Evolutionary conservation across 169 alveolate species (phyloP).

Genomic region (Cyclospora cayetanensis): DNA sequence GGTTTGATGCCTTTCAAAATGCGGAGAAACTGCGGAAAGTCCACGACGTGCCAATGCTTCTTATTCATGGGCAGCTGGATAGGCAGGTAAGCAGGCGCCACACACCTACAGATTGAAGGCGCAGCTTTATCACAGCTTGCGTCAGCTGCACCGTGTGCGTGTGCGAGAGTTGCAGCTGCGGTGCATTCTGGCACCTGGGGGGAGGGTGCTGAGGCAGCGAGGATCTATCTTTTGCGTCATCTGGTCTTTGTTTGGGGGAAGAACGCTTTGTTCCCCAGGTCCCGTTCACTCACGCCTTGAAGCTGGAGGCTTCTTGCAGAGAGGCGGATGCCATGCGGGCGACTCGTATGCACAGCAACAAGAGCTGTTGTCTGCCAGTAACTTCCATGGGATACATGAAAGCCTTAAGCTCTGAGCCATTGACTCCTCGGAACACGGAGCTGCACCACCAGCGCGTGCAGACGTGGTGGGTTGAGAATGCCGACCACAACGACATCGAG

Average conservation of each 20-base stretch:
- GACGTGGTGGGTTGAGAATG: slow-evolving; percentile 84
- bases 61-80: slow-evolving; percentile 52
- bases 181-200: not conserved
- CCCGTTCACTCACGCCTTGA: slow-evolving; percentile 43
- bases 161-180: not conserved
- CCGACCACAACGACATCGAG: slow-evolving; percentile 82
- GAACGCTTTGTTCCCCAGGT: not conserved
- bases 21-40: slow-evolving; percentile 75
- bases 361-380: not conserved
- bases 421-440: not conserved
- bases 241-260: not conserved
- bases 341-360: not conserved
- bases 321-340: slow-evolving; percentile 47
- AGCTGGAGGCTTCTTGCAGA: slow-evolving; percentile 42
- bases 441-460: slow-evolving; percentile 68
- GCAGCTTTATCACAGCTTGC: not conserved
- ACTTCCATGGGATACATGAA: not conserved
- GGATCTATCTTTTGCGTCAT: not conserved
- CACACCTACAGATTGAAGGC: not conserved
- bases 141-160: not conserved
- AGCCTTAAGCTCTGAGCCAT: not conserved
- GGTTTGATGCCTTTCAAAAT: slow-evolving; percentile 84
- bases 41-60: slow-evolving; percentile 5
- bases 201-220: not conserved
- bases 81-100: slow-evolving; percentile 54